Conservation (phyloP, 1,284 basidiomycete genomes). For the Apiotrichum veenhuisii region DNA sequence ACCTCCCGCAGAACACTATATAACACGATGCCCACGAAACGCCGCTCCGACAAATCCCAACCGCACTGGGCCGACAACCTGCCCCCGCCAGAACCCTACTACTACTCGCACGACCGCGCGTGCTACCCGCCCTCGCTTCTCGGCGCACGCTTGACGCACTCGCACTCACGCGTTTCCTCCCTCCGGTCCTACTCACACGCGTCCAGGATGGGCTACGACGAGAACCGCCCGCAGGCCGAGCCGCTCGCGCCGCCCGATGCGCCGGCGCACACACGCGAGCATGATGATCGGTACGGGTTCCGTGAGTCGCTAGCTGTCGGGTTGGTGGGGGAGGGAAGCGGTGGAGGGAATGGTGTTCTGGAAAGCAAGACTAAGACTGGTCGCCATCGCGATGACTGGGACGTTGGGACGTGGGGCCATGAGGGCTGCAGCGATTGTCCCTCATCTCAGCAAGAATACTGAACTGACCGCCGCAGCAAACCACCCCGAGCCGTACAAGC, state of each 20-base stretch:
- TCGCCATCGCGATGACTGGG: no score
- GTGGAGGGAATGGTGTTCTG: neutral
- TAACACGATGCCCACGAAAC: no score
- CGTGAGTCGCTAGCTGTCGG: no score
- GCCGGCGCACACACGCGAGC: neutral
- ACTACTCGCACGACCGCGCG: neutral
- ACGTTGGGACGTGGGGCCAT: neutral
- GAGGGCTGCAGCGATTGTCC: neutral
- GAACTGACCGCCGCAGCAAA: neutral
- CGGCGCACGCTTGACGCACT: no score
- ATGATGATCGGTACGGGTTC: conserved; percentile 5
- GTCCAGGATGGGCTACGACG: neutral
- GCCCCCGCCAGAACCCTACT: neutral
- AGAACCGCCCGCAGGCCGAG: neutral
- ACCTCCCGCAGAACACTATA: neutral
- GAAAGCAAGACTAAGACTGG: no score
- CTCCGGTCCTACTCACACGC: neutral
- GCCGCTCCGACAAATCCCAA: neutral
- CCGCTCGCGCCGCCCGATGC: neutral
- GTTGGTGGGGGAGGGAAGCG: no score
- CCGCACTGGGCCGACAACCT: neutral
- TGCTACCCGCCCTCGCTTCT: neutral
- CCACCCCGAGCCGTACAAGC: neutral
- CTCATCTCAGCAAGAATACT: neutral
- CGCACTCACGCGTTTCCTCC: neutral